These are phyloP conservation scores for Gautieria morchelliformis DNA, from an alignment of 768 basidiomycete genomes.

Conservation along the genomic window DNA sequence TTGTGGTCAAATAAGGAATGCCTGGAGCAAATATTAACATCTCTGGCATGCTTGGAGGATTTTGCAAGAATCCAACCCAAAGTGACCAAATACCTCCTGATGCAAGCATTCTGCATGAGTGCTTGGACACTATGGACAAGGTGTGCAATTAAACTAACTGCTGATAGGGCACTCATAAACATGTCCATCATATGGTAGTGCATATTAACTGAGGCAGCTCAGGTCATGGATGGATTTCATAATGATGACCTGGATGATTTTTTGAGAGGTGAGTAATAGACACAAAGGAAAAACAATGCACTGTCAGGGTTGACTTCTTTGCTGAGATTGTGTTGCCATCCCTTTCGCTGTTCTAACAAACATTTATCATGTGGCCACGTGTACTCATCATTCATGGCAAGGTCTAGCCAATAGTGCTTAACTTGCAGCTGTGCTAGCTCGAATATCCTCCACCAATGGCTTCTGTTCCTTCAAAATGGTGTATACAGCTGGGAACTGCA, in stretches of 20 bases:
- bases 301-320: no score
- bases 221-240: no score
- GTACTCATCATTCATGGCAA: no score
- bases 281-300: no score
- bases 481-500: constrained; percentile 15
- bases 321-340: constrained; percentile 11
- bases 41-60: neutral
- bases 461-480: neutral
- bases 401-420: constrained; percentile 25
- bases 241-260: no score
- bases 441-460: constrained; percentile 15
- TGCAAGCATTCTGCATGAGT: constrained; percentile 20
- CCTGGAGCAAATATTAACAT: neutral
- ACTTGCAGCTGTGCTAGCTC: constrained; percentile 21
- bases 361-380: no score
- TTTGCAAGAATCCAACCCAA: neutral
- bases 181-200: no score
- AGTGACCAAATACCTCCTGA: constrained; percentile 18
- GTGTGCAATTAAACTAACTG: constrained; percentile 20
- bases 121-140: constrained; percentile 25
- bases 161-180: no score
- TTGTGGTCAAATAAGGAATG: constrained; percentile 17
- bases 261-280: no score
- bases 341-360: neutral
- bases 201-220: no score